Evolutionary conservation across 2,329 filamentous ascomycete species (phyloP).

Genomic region (Fusarium sp.): DNA sequence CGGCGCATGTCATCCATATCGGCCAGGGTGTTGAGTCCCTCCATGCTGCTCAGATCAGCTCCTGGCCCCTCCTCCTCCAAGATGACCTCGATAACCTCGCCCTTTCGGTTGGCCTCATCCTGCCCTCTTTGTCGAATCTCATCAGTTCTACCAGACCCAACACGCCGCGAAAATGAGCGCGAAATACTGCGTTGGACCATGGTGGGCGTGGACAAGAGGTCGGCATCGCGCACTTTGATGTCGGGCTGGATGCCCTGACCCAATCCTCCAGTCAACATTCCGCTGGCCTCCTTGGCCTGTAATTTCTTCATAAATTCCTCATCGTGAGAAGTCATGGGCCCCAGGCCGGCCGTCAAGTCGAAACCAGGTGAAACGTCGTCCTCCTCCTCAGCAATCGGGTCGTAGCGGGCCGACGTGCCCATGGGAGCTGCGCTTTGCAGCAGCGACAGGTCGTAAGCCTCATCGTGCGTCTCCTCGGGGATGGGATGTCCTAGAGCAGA

Average conservation of each 20-base stretch:
- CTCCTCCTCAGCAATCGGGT: conserved; percentile 47
- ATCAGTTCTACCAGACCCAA: conserved; percentile 45
- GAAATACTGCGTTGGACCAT: conserved; percentile 50
- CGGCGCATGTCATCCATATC: conserved; percentile 47
- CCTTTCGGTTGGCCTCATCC: conserved; percentile 68
- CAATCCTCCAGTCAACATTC: conserved; percentile 67
- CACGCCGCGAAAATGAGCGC: conserved; percentile 54
- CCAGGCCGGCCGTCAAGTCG: conserved; percentile 59
- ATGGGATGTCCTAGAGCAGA: conserved; percentile 38
- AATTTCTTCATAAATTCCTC: conserved; percentile 56
- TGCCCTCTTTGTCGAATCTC: conserved; percentile 64
- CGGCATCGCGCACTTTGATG: conserved; percentile 58
- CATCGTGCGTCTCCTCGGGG: conserved; percentile 49
- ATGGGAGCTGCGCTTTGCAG: conserved; percentile 55
- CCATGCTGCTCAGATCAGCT: conserved; percentile 64
- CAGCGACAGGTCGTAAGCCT: conserved; percentile 57
- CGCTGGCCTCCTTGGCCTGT: conserved; percentile 64
- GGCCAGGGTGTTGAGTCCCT: conserved; percentile 51
- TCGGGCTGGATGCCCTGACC: conserved; percentile 64
- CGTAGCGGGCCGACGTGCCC: conserved; percentile 47
- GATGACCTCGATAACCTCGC: conserved; percentile 69
- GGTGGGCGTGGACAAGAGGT: conserved; percentile 56
- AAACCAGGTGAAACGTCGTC: conserved; percentile 50
- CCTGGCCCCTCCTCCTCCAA: conserved; percentile 53
- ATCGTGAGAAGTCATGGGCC: conserved; percentile 58